phyloP scores from a whole-genome alignment of 345 rosid genomes.

The Adansonia digitata region DNA sequence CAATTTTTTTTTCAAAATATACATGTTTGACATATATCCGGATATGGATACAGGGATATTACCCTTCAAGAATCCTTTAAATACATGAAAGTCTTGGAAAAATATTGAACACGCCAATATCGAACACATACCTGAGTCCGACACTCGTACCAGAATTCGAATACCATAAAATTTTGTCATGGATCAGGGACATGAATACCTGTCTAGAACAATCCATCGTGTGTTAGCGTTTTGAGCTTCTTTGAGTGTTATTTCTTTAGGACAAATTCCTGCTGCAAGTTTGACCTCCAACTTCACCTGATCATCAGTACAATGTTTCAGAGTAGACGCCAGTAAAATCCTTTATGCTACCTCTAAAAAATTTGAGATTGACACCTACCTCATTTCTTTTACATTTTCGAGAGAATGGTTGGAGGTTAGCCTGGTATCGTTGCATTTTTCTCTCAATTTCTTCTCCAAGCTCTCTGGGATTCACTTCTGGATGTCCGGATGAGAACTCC shows the following conservation, averaged over 20 bases:
- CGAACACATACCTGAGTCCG: no score
- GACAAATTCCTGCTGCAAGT: constrained; percentile 45
- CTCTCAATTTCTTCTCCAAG: constrained; percentile 43
- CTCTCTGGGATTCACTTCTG: constrained; percentile 34
- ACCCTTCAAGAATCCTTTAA: no score
- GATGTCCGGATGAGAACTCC: constrained; percentile 31
- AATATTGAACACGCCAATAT: no score
- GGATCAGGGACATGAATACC: constrained; percentile 20
- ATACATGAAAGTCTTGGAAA: no score
- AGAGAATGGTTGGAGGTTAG: constrained; percentile 34
- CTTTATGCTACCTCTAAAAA: not conserved
- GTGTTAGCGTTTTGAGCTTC: constrained; percentile 37
- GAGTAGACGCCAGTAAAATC: not conserved
- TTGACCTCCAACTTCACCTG: constrained; percentile 54
- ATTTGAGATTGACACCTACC: constrained; percentile 21
- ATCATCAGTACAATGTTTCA: not conserved
- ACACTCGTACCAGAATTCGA: not conserved
- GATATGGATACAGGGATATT: no score
- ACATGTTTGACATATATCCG: no score
- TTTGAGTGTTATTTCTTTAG: constrained; percentile 28
- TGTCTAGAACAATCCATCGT: constrained; percentile 49
- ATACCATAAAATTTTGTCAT: not conserved
- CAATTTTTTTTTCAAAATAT: no score
- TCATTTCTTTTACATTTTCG: constrained; percentile 40
- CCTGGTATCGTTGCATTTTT: constrained; percentile 35